phyloP scores from a whole-genome alignment of 1,284 basidiomycete genomes.

The Malassezia arunalokei region DNA sequence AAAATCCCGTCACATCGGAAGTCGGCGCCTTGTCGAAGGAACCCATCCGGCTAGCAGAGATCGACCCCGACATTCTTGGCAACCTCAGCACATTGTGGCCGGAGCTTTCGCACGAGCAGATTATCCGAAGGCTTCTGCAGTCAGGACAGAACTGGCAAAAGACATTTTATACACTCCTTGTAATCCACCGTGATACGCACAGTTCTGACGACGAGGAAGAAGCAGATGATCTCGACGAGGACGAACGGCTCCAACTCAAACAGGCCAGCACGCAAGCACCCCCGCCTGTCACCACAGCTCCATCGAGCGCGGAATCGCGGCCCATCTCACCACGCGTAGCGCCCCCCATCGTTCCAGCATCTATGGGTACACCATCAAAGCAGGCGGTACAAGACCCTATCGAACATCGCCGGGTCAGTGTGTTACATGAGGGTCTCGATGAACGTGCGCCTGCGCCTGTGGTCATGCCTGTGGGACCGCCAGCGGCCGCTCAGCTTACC shows the following conservation, averaged over 20 bases:
- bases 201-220: constrained; percentile 38
- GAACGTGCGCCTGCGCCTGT: not conserved
- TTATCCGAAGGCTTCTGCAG: constrained; percentile 26
- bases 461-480: not conserved
- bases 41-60: constrained; percentile 43
- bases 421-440: not conserved
- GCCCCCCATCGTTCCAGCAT: constrained; percentile 1
- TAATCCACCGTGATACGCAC: constrained; percentile 40
- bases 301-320: not conserved
- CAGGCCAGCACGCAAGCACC: not conserved
- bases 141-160: constrained; percentile 41
- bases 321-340: not conserved
- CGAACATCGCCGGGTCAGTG: not conserved
- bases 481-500: not conserved
- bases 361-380: not conserved
- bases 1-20: constrained; percentile 36
- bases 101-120: constrained; percentile 28
- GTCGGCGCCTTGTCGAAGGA: constrained; percentile 46
- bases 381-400: not conserved
- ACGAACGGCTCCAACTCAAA: constrained; percentile 16
- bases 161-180: constrained; percentile 44
- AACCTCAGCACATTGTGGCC: constrained; percentile 83
- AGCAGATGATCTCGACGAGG: constrained; percentile 17
- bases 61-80: constrained; percentile 78
- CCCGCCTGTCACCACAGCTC: not conserved